These are phyloP conservation scores for Ceratopteris richardii DNA, from an alignment of 75 land plant genomes.

Conservation along the genomic window DNA sequence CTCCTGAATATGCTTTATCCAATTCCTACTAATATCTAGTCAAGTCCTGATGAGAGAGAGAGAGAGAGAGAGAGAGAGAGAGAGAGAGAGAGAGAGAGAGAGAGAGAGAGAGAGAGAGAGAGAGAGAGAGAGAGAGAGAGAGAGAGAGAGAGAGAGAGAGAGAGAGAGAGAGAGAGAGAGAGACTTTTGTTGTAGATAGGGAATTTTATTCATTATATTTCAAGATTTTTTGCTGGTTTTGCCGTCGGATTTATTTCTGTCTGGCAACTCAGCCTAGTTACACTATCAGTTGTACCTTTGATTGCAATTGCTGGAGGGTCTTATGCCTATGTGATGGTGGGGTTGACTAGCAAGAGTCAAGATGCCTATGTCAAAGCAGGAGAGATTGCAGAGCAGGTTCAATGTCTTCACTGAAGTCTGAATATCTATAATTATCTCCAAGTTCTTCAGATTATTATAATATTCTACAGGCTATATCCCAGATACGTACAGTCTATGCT, in stretches of 20 bases:
- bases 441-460: too few species aligned
- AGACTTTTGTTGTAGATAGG: slow-evolving; percentile 26
- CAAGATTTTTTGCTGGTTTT: slow-evolving; percentile 51
- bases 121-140: slow-evolving; percentile 1
- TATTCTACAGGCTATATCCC: slow-evolving; percentile 59
- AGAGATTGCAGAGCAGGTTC: slow-evolving; percentile 50
- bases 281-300: slow-evolving; percentile 53
- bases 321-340: slow-evolving; percentile 29
- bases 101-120: too few species aligned
- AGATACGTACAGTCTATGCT: slow-evolving; percentile 65
- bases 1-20: background rate
- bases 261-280: slow-evolving; percentile 54
- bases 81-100: too few species aligned
- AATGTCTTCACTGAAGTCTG: too few species aligned
- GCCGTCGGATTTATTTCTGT: slow-evolving; percentile 45
- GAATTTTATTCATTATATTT: slow-evolving; percentile 56
- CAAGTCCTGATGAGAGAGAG: background rate
- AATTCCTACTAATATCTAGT: background rate
- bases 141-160: background rate
- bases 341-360: slow-evolving; percentile 40
- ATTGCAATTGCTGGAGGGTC: slow-evolving; percentile 52
- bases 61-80: too few species aligned
- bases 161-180: too few species aligned
- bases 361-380: slow-evolving; percentile 42
- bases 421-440: too few species aligned